A percentile compares a stretch with the other conserved stretches of the same genome.
phyloP scores from a whole-genome alignment of 1,284 basidiomycete genomes.

The Melampsora americana region DNA sequence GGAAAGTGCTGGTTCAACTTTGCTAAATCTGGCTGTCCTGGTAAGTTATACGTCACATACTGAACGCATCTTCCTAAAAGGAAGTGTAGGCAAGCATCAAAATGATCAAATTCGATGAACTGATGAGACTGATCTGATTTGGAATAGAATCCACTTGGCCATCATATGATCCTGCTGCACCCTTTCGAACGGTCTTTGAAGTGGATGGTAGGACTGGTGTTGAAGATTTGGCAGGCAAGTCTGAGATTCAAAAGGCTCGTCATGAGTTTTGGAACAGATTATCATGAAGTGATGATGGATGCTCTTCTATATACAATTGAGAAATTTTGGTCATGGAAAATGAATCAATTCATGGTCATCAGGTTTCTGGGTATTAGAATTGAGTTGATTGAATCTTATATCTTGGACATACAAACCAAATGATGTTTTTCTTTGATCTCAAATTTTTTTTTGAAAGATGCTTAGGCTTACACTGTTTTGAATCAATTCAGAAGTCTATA shows the following conservation, averaged over 20 bases:
- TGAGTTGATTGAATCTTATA: too few relatives aligned
- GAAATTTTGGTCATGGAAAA: too few relatives aligned
- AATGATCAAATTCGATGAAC: background rate
- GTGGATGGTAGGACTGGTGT: background rate
- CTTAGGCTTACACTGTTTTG: too few relatives aligned
- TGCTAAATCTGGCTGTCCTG: conserved; percentile 21
- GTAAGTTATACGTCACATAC: background rate
- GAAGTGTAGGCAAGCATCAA: background rate
- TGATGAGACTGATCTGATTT: background rate
- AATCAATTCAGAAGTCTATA: too few relatives aligned
- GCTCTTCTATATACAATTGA: too few relatives aligned
- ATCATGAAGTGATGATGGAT: too few relatives aligned
- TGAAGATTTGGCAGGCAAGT: background rate
- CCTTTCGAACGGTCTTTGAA: conserved; percentile 14
- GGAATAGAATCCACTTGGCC: conserved; percentile 17
- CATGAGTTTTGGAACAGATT: conserved; percentile 14
- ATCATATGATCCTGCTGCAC: background rate
- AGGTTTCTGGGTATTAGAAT: too few relatives aligned
- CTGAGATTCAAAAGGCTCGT: conserved; percentile 16
- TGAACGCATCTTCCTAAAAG: background rate
- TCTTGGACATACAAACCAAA: too few relatives aligned
- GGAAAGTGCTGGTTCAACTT: conserved; percentile 23
- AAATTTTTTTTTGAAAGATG: too few relatives aligned
- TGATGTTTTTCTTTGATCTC: too few relatives aligned
- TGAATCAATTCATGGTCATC: too few relatives aligned